Percentiles rank a stretch among this genome's conserved stretches.
phyloP scores from a whole-genome alignment of 306 rosid genomes.

The Rosa rugosa region DNA sequence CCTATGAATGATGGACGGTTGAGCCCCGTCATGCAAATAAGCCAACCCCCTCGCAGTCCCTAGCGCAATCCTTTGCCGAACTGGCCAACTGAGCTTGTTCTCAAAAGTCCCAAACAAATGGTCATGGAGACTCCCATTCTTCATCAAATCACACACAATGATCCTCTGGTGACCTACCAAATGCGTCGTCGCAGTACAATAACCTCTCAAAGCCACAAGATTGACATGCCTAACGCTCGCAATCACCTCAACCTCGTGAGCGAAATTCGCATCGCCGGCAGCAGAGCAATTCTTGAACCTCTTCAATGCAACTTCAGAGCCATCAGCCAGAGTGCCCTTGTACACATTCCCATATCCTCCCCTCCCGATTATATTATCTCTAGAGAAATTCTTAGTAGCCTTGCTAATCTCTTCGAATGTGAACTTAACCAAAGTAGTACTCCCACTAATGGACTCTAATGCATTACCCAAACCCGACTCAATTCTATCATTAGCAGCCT shows the following conservation, averaged over 20 bases:
- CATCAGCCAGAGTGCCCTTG: slow-evolving; percentile 62
- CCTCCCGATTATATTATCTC: slow-evolving; percentile 70
- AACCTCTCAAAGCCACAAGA: slow-evolving; percentile 82
- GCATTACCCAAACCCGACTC: slow-evolving; percentile 45
- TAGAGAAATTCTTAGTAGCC: slow-evolving; percentile 72
- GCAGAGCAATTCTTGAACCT: slow-evolving; percentile 95
- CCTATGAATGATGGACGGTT: slow-evolving; percentile 86
- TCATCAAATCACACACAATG: slow-evolving; percentile 90
- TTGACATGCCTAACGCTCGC: slow-evolving; percentile 92
- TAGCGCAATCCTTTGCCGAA: slow-evolving; percentile 70
- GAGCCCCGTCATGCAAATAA: slow-evolving; percentile 91
- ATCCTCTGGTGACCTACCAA: slow-evolving; percentile 92
- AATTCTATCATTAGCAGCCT: slow-evolving; percentile 14
- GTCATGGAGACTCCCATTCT: slow-evolving; percentile 86
- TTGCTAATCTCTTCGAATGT: slow-evolving; percentile 64
- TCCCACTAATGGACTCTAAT: slow-evolving; percentile 66
- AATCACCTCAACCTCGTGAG: slow-evolving; percentile 89
- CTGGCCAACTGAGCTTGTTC: slow-evolving; percentile 71
- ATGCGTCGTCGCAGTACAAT: slow-evolving; percentile 80
- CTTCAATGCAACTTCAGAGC: slow-evolving; percentile 78
- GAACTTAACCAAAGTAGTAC: slow-evolving; percentile 72
- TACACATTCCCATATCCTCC: slow-evolving; percentile 99
- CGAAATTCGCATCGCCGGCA: slow-evolving; percentile 71
- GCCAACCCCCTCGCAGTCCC: slow-evolving; percentile 95
- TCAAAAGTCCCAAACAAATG: slow-evolving; percentile 66